Evolutionary conservation across 1,139 yeast species (phyloP).

Genomic region (Geotrichum europaeum): DNA sequence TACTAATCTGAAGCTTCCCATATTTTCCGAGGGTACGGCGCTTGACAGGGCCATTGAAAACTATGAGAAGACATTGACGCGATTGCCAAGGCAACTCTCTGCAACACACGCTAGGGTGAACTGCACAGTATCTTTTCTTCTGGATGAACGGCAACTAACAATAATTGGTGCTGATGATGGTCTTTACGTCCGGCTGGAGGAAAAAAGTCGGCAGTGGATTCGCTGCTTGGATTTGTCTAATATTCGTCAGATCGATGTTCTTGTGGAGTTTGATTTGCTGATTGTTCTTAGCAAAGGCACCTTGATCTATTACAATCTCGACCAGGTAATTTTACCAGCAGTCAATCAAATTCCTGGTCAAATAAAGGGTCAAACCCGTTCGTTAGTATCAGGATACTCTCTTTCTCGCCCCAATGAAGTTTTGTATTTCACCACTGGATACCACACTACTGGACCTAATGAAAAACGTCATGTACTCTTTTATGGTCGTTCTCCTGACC

Average conservation of each 20-base stretch:
- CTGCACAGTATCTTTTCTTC: conserved; percentile 32
- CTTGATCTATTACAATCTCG: conserved; percentile 56
- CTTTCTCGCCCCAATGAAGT: conserved; percentile 16
- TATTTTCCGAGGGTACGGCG: conserved; percentile 59
- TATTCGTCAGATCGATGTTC: conserved; percentile 57
- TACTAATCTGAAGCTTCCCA: conserved; percentile 54
- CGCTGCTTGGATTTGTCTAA: conserved; percentile 49
- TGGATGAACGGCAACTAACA: conserved; percentile 37
- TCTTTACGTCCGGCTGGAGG: conserved; percentile 37
- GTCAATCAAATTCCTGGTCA: conserved; percentile 11
- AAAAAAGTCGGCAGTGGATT: conserved; percentile 44
- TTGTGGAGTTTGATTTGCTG: conserved; percentile 52
- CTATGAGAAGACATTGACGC: conserved; percentile 16
- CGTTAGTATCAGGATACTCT: conserved; percentile 14
- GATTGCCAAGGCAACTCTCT: neutral
- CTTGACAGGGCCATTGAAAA: conserved; percentile 45
- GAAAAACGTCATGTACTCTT: conserved; percentile 46
- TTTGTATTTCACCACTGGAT: conserved; percentile 15
- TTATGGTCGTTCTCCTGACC: conserved; percentile 32
- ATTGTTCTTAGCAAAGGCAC: conserved; percentile 55
- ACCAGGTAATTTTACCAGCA: conserved; percentile 30
- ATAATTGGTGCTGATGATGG: conserved; percentile 45
- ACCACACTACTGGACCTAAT: conserved; percentile 12
- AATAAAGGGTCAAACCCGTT: conserved; percentile 6
- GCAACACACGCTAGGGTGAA: conserved; percentile 28